A percentile compares a stretch with the other conserved stretches of the same genome.
phyloP scores from a whole-genome alignment of 1,139 yeast genomes.

The Hemisphaericaspora subhashii region DNA sequence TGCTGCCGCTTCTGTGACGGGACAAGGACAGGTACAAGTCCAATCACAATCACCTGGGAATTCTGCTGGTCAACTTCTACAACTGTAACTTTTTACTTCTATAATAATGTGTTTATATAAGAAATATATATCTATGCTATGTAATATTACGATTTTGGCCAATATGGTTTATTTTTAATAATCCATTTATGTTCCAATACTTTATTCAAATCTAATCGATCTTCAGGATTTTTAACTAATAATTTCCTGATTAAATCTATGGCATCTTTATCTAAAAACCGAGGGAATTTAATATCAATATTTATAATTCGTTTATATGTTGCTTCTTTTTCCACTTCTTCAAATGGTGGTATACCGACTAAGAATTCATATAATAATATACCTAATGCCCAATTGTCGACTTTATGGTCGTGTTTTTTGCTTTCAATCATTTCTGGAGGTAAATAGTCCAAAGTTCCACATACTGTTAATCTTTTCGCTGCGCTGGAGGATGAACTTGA shows the following conservation, averaged over 20 bases:
- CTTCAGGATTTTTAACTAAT: conserved; percentile 66
- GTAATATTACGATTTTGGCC: conserved; percentile 36
- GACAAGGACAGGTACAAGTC: conserved; percentile 4
- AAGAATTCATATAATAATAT: conserved; percentile 81
- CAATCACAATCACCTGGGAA: conserved; percentile 7
- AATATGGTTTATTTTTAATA: conserved; percentile 51
- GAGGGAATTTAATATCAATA: conserved; percentile 75
- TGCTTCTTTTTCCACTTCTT: conserved; percentile 68
- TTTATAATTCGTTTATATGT: conserved; percentile 79
- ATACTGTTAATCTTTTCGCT: conserved; percentile 70
- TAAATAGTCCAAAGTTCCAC: conserved; percentile 92
- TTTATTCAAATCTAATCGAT: conserved; percentile 59
- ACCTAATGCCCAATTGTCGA: conserved; percentile 94
- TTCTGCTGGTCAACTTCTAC: neutral
- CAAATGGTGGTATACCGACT: conserved; percentile 91
- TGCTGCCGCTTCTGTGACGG: neutral
- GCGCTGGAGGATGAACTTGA: neutral
- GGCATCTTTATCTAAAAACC: conserved; percentile 70
- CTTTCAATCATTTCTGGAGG: conserved; percentile 96
- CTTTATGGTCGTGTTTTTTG: conserved; percentile 72
- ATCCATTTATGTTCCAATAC: conserved; percentile 86
- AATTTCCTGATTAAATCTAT: conserved; percentile 64
- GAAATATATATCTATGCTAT: neutral
- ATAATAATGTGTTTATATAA: too few species aligned
- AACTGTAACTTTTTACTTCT: conserved; percentile 1